Conservation (phyloP, 306 rosid species). For the Adenanthera pavonina region DNA sequence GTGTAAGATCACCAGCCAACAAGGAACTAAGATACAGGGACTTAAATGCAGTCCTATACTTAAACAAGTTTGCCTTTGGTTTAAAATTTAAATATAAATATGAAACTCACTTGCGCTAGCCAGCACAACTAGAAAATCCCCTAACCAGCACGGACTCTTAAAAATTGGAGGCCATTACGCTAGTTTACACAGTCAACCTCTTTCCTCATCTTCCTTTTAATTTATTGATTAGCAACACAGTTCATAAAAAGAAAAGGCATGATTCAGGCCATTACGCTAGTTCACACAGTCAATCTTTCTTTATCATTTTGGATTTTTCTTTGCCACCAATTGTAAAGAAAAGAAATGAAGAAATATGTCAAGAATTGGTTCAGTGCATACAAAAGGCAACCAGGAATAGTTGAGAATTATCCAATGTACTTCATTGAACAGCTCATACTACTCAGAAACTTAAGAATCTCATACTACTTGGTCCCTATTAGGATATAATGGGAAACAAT, state of each 20-base stretch:
- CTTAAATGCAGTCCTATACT: constrained; percentile 13
- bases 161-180: constrained; percentile 3
- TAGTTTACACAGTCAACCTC: background rate
- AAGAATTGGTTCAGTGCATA: background rate
- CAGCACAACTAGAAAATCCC: background rate
- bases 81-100: background rate
- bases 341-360: background rate
- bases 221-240: background rate
- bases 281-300: background rate
- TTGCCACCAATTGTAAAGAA: background rate
- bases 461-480: no score
- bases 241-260: background rate
- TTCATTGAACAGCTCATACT: no score
- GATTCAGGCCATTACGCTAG: background rate
- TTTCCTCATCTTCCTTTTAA: background rate
- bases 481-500: background rate
- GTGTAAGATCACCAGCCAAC: background rate
- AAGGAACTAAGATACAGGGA: constrained; percentile 17
- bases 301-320: background rate
- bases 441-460: no score
- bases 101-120: background rate
- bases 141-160: background rate
- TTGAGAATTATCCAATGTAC: no score
- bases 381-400: no score
- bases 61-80: background rate